Evolutionary conservation across 805 yeast genomes (phyloP), one percentile per base, ranked within the genome.

Genomic region (Pichia deserticola): DNA sequence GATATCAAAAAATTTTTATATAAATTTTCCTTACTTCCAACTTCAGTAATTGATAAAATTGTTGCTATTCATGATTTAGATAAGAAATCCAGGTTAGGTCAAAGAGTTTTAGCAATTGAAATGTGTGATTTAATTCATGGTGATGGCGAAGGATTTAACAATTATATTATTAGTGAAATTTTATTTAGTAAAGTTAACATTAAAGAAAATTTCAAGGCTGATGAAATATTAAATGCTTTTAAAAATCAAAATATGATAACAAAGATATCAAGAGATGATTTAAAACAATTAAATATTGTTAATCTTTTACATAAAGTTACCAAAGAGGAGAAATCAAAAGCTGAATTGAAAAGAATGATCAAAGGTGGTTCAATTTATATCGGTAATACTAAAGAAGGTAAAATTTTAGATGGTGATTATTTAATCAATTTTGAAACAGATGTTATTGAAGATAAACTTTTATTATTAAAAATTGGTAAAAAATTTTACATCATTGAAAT

Each of bases 41-140:
- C 78, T 5, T 60, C 67, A 2, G 74, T 81, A 20, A 84, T 93
- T 43, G 76, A 76, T 2, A 64, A 60, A 4, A 69, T 88, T 27
- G 60, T 86, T 55, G 60, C 54, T 0, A 59, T 66, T 35, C 97
- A 92, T 60, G 53, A 59, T 5, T 51, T 63, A 27, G 76, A 79
- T 49, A 88, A 90, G n/a, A 79, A 83, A 1, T 55, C 67, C 32
- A 75, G 96, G 49, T 56, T 72, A 12, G 97, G 90, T 0, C 98
- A 93, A 66, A 73, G 79, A 42, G 63, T 82, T 0, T 73, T 93
- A 33, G 98, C 98, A 0, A 67, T 78, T 36, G 96, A 92, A 61
- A 86, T 90, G 43, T 85, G 92, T 7, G 95, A 89, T 59, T 72
- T 93, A 59, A 74, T 93, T 40, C 97, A 90, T 66, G 98, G 98